Evolutionary conservation across 31 red algal species (phyloP), one percentile per base, ranked within the genome.

Genomic region (Pterothamnion heteromorphum): DNA sequence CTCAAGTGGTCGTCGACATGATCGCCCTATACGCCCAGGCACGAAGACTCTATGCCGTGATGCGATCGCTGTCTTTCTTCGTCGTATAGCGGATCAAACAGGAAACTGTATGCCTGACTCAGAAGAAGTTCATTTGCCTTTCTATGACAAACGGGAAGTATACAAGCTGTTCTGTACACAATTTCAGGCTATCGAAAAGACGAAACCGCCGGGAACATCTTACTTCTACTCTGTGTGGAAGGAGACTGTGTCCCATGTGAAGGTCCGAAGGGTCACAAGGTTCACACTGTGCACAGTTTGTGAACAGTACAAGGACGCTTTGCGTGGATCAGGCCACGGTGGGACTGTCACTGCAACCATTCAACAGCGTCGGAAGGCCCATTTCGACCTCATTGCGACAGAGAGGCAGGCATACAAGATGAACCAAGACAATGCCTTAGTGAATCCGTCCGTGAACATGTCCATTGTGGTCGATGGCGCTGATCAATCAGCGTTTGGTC

Each of bases 91-190:
- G n/a, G n/a, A 64, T n/a, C 9, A 64, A 64, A 64, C n/a, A 18
- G n/a, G 9, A 18, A 64, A 64, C 51, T 9, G 9, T 18, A 64
- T 64, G 51, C 51, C 51, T 18, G 51, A 64, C n/a, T 18, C 9
- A 64, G n/a, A 64, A n/a, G 51, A 64, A n/a, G 51, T 64, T 64
- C 51, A 64, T 64, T 64, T 64, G 51, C 51, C 51, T 64, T 64
- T 64, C n/a, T 64, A 64, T 64, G n/a, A 64, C 51, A 64, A 64
- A 64, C 9, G n/a, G n/a, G 51, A 64, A 18, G 51, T 64, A n/a
- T 64, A 64, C 51, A 64, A 64, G 14, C 51, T 64, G 9, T 64
- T 64, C n/a, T 18, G 51, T n/a, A 64, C 51, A 18, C 51, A 64
- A 64, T 64, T 18, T n/a, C 14, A n/a, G 9, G n/a, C n/a, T n/a